phyloP scores from a whole-genome alignment of 805 yeast genomes.

The Candida khao-thaluensis region DNA sequence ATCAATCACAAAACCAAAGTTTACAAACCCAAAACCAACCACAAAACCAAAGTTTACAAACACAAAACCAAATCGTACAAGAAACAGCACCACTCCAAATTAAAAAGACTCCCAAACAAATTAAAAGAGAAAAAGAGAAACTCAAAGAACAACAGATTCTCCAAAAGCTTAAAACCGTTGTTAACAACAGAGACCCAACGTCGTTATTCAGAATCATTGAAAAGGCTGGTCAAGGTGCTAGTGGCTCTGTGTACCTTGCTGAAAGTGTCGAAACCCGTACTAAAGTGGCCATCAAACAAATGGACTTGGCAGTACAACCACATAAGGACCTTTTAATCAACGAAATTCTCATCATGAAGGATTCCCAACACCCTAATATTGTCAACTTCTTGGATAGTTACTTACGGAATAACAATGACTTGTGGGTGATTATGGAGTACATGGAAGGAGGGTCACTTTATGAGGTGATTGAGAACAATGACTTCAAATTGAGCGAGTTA shows the following conservation, averaged over 20 bases:
- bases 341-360: conserved; percentile 96
- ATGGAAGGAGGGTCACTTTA: conserved; percentile 99
- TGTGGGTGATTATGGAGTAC: conserved; percentile 99
- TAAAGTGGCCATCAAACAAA: conserved; percentile 94
- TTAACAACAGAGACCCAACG: conserved; percentile 82
- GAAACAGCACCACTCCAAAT: conserved; percentile 12
- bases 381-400: conserved; percentile 94
- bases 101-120: conserved; percentile 37
- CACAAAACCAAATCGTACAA: too few relatives aligned
- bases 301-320: conserved; percentile 88
- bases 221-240: conserved; percentile 96
- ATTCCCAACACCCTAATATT: conserved; percentile 89
- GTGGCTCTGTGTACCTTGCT: conserved; percentile 92
- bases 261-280: conserved; percentile 56
- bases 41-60: conserved; percentile 2
- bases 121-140: conserved; percentile 41
- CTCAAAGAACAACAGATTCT: conserved; percentile 86
- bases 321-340: conserved; percentile 92
- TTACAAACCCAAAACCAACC: neutral
- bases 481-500: conserved; percentile 64
- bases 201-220: conserved; percentile 73
- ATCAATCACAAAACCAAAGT: conserved; percentile 1
- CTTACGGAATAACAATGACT: conserved; percentile 70
- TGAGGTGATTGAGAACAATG: conserved; percentile 90
- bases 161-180: conserved; percentile 78